A percentile compares a stretch with the other conserved stretches of the same genome.
Evolutionary conservation across 192 early-diverging fungal genomes (phyloP).

Genomic region (Gryganskiella cystojenkinii): DNA sequence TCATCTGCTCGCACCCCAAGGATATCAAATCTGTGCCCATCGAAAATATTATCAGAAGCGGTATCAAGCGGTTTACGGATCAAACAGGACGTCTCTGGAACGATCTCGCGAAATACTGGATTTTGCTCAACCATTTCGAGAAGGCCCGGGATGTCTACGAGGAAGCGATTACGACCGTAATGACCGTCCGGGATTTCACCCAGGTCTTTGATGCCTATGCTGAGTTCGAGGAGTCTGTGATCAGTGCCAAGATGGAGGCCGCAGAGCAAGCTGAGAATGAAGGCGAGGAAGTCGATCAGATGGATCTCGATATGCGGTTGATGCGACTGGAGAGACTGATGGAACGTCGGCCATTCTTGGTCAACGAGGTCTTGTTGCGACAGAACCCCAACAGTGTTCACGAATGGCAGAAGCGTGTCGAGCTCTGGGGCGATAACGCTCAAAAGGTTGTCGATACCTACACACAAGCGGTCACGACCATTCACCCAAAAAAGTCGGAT

Average conservation of each 20-base stretch:
- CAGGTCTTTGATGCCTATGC: slow-evolving; percentile 98
- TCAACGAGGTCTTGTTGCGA: slow-evolving; percentile 91
- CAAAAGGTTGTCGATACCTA: slow-evolving; percentile 80
- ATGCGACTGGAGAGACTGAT: slow-evolving; percentile 91
- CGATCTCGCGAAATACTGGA: slow-evolving; percentile 83
- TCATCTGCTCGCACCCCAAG: slow-evolving; percentile 80
- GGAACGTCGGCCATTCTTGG: slow-evolving; percentile 91
- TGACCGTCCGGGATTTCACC: slow-evolving; percentile 91
- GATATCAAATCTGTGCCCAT: slow-evolving; percentile 76
- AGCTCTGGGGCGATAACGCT: slow-evolving; percentile 70
- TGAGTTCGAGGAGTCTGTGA: slow-evolving; percentile 86
- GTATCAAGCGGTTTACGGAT: slow-evolving; percentile 83
- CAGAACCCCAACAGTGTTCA: slow-evolving; percentile 91
- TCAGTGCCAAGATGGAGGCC: slow-evolving; percentile 80
- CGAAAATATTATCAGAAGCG: slow-evolving; percentile 86
- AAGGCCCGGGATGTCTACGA: slow-evolving; percentile 95
- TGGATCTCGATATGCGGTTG: slow-evolving; percentile 85
- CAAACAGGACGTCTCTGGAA: slow-evolving; percentile 93
- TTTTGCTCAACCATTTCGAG: slow-evolving; percentile 81
- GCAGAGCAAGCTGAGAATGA: slow-evolving; percentile 65
- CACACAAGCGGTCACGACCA: slow-evolving; percentile 73
- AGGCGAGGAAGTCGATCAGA: slow-evolving; percentile 60
- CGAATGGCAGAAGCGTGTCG: slow-evolving; percentile 91
- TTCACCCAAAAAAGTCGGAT: slow-evolving; percentile 80
- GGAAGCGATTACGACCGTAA: slow-evolving; percentile 83